These are phyloP conservation scores for Ensete ventricosum DNA, from an alignment of 176 grass and related monocot species.

Conservation along the genomic window DNA sequence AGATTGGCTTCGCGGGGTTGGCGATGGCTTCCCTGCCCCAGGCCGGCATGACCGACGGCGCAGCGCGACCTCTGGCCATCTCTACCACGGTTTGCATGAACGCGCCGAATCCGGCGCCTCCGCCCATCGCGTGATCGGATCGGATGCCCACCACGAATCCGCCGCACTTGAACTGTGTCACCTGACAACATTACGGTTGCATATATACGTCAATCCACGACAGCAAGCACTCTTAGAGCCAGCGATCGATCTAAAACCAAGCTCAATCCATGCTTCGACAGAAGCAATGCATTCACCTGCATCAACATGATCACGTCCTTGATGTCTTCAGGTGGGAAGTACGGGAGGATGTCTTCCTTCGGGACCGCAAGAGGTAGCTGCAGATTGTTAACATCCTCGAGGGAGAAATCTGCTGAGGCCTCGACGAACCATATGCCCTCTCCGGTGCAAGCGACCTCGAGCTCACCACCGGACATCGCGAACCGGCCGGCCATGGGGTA, in stretches of 20 bases:
- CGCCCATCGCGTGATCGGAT: constrained; percentile 53
- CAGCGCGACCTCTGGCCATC: constrained; percentile 42
- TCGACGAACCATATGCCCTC: constrained; percentile 84
- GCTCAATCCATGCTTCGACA: not conserved
- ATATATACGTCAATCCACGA: not conserved
- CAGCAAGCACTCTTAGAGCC: no score
- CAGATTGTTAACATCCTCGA: constrained; percentile 61
- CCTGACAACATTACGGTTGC: constrained; percentile 10
- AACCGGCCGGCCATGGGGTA: constrained; percentile 10
- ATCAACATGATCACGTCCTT: constrained; percentile 67
- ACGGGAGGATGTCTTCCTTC: constrained; percentile 57
- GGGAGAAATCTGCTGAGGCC: constrained; percentile 47
- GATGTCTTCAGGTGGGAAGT: constrained; percentile 32
- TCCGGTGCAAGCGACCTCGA: constrained; percentile 55
- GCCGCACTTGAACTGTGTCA: constrained; percentile 59
- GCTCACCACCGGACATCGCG: not conserved
- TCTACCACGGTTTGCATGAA: constrained; percentile 48
- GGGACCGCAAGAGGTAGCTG: constrained; percentile 67
- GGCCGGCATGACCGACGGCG: constrained; percentile 34
- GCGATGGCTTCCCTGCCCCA: constrained; percentile 63
- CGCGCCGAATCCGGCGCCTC: constrained; percentile 49
- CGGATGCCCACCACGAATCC: constrained; percentile 56
- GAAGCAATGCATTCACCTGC: constrained; percentile 31
- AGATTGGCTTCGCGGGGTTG: constrained; percentile 33
- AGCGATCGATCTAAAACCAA: not conserved